These are phyloP conservation scores for Boletus speciosus DNA, from an alignment of 768 basidiomycete genomes.

Conservation along the genomic window DNA sequence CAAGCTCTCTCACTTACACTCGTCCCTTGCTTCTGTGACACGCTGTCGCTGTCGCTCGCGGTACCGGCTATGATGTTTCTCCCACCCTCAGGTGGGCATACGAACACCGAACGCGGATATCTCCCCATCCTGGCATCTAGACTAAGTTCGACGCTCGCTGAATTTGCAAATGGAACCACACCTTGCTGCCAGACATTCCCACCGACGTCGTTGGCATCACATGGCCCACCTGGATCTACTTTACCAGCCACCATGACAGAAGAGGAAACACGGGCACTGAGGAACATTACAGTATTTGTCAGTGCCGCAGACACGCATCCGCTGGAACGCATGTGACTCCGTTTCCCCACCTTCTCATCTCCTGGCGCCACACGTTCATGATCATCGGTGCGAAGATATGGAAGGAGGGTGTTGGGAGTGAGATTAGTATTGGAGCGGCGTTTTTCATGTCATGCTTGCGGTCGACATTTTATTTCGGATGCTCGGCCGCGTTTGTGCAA, in stretches of 20 bases:
- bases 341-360: not conserved
- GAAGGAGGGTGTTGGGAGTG: not conserved
- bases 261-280: constrained; percentile 24
- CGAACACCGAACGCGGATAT: constrained; percentile 94
- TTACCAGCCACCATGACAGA: constrained; percentile 28
- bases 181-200: not conserved
- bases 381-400: constrained; percentile 1
- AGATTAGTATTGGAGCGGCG: not conserved
- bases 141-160: constrained; percentile 50
- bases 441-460: not conserved
- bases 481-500: not conserved
- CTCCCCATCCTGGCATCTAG: constrained; percentile 69
- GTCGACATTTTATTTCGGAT: constrained; percentile 2
- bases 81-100: constrained; percentile 67
- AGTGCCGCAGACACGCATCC: constrained; percentile 76
- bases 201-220: constrained; percentile 29
- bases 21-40: constrained; percentile 9
- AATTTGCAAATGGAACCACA: constrained; percentile 25
- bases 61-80: constrained; percentile 13
- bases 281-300: constrained; percentile 57
- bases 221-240: constrained; percentile 16
- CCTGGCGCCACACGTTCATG: not conserved
- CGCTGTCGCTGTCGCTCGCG: constrained; percentile 10
- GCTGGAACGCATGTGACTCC: constrained; percentile 54
- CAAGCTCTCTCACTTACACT: not conserved